These are phyloP conservation scores for Wickerhamiella hasegawae DNA, from an alignment of 805 yeast species.

Conservation along the genomic window DNA sequence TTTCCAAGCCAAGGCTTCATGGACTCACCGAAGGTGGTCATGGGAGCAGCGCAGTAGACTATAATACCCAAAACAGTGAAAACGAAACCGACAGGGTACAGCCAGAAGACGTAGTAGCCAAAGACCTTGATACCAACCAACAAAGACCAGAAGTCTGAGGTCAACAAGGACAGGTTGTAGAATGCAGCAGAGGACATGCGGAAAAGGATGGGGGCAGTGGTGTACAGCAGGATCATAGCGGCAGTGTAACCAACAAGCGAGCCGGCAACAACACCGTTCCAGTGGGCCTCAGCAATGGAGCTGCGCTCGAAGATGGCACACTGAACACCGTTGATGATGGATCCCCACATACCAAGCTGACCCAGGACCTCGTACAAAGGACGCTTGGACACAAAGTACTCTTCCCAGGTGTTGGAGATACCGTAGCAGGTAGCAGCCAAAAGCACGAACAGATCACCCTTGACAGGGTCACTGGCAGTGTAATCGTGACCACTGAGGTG, in stretches of 20 bases:
- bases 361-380: constrained; percentile 31
- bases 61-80: constrained; percentile 27
- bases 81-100: constrained; percentile 31
- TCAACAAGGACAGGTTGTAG: constrained; percentile 28
- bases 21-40: constrained; percentile 24
- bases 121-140: constrained; percentile 30
- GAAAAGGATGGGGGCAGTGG: constrained; percentile 28
- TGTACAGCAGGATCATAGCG: constrained; percentile 25
- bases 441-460: constrained; percentile 29
- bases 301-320: constrained; percentile 28
- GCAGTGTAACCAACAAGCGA: constrained; percentile 29
- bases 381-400: constrained; percentile 28
- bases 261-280: constrained; percentile 27
- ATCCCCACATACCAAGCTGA: constrained; percentile 28
- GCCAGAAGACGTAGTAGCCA: constrained; percentile 30
- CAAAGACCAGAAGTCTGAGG: constrained; percentile 32
- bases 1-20: constrained; percentile 29
- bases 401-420: constrained; percentile 29
- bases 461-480: constrained; percentile 25
- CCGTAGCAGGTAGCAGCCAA: constrained; percentile 32
- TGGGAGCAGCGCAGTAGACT: constrained; percentile 25
- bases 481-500: constrained; percentile 27
- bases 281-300: constrained; percentile 22
- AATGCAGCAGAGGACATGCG: constrained; percentile 32
- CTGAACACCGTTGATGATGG: constrained; percentile 29